Base-by-base conservation (phyloP, 1,284 basidiomycete genomes). In the Malassezia cuniculi region DNA sequence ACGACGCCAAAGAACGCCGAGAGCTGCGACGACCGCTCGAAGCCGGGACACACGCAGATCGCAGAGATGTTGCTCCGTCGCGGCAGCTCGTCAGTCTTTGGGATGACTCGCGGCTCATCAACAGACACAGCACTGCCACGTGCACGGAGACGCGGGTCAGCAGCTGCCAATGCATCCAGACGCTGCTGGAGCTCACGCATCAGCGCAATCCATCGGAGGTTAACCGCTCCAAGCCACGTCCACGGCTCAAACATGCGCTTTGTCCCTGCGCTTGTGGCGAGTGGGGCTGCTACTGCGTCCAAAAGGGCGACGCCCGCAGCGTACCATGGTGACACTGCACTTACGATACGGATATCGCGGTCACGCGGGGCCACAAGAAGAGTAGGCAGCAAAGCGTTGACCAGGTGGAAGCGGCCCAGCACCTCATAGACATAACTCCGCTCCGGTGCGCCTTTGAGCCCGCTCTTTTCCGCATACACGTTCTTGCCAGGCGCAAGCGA, bases 31-130 rank as follows among this genome's bases (percentile, higher is more conserved):
- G 28, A 10, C 6, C 59, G 33, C 33, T 64, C 58, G 36, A 62
- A 64, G 17, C 60, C 60, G n/a, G 56, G 46, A 30, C 55, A 60
- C n/a, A 64, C 55, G 19, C 49, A 44, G 39, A 64, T 27, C 11
- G 52, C 40, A 4, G 40, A 42, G n/a, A 64, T 54, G 34, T 61
- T 60, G 27, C 48, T 52, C n/a, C 28, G 36, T n/a, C 26, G 36
- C 17, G 12, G 22, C 34, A 4, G 11, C 16, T n/a, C n/a, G n/a
- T n/a, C n/a, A n/a, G n/a, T n/a, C n/a, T n/a, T n/a, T n/a, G n/a
- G n/a, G n/a, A n/a, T n/a, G n/a, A n/a, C n/a, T n/a, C n/a, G n/a
- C n/a, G n/a, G n/a, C n/a, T n/a, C n/a, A n/a, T n/a, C n/a, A n/a
- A n/a, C n/a, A n/a, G n/a, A n/a, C n/a, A n/a, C n/a, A n/a, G n/a